Conservation (phyloP, 306 rosid species). For the Pyrus betulifolia region DNA sequence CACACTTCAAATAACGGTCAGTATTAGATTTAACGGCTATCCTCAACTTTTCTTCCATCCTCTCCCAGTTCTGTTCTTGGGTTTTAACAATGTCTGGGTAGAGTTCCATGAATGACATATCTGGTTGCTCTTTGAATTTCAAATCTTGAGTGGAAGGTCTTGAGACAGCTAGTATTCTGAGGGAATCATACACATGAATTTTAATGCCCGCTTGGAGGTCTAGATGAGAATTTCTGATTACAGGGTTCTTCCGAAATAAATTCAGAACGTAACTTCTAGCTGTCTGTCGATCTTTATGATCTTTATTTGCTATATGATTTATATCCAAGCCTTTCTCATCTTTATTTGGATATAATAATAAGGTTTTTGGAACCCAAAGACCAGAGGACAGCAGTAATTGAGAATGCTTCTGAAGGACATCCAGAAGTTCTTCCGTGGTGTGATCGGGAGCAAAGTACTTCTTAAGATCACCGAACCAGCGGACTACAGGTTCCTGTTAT, state of each 20-base stretch:
- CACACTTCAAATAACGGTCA: conserved; percentile 22
- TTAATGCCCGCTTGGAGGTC: conserved; percentile 23
- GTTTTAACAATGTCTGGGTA: conserved; percentile 45
- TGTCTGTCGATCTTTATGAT: conserved; percentile 13
- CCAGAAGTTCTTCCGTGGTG: conserved; percentile 45
- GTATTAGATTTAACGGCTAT: conserved; percentile 17
- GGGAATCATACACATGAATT: conserved; percentile 20
- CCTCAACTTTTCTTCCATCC: conserved; percentile 20
- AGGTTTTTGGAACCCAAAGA: conserved; percentile 71
- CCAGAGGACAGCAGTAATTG: conserved; percentile 39
- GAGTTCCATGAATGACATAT: conserved; percentile 44
- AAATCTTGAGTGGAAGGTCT: conserved; percentile 25
- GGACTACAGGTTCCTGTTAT: conserved; percentile 57
- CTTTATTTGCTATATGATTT: neutral
- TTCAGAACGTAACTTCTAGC: conserved; percentile 49
- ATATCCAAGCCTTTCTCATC: neutral
- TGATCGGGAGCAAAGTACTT: conserved; percentile 72
- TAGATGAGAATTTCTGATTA: conserved; percentile 33
- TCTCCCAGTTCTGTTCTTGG: conserved; percentile 38
- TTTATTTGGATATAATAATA: conserved; percentile 24
- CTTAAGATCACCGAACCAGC: conserved; percentile 58
- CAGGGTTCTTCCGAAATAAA: conserved; percentile 47
- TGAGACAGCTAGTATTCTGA: conserved; percentile 50
- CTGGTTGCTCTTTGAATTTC: conserved; percentile 46
- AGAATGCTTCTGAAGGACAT: conserved; percentile 57